Conservation (phyloP, 2,329 filamentous ascomycete genomes). For the Claviceps africana region DNA sequence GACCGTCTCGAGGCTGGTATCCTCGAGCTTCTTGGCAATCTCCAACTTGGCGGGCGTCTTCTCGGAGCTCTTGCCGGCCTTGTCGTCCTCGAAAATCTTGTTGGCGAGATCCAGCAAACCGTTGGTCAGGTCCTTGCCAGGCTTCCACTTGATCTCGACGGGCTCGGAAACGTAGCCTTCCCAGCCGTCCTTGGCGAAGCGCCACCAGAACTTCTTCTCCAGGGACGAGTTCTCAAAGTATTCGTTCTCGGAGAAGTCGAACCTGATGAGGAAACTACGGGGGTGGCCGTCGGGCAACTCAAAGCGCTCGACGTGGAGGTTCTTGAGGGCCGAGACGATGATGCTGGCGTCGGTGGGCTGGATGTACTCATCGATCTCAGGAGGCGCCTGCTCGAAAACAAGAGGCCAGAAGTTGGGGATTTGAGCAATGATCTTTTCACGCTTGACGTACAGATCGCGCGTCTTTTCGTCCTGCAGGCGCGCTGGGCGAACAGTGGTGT, state of each 20-base stretch:
- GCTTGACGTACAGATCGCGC: constrained; percentile 61
- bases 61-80: constrained; percentile 26
- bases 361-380: constrained; percentile 79
- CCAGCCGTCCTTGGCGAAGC: constrained; percentile 53
- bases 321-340: constrained; percentile 53
- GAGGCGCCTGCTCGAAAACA: constrained; percentile 75
- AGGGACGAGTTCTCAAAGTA: constrained; percentile 65
- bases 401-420: constrained; percentile 92
- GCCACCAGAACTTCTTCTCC: constrained; percentile 87
- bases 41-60: constrained; percentile 34
- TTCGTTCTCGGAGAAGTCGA: constrained; percentile 69
- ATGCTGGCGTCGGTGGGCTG: constrained; percentile 65
- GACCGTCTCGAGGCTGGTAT: constrained; percentile 46
- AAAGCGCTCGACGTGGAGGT: constrained; percentile 63
- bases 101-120: constrained; percentile 64
- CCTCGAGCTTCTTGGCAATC: constrained; percentile 41
- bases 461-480: constrained; percentile 57
- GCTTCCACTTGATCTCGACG: constrained; percentile 76
- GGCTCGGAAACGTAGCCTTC: constrained; percentile 75
- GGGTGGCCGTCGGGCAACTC: constrained; percentile 68
- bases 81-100: constrained; percentile 49
- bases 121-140: constrained; percentile 63
- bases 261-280: constrained; percentile 61
- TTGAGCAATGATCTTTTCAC: constrained; percentile 52
- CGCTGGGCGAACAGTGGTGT: constrained; percentile 34